Evolutionary conservation across 176 grass and related monocot species (phyloP), one percentile per base, ranked within the genome.

Genomic region (Poa pratensis): DNA sequence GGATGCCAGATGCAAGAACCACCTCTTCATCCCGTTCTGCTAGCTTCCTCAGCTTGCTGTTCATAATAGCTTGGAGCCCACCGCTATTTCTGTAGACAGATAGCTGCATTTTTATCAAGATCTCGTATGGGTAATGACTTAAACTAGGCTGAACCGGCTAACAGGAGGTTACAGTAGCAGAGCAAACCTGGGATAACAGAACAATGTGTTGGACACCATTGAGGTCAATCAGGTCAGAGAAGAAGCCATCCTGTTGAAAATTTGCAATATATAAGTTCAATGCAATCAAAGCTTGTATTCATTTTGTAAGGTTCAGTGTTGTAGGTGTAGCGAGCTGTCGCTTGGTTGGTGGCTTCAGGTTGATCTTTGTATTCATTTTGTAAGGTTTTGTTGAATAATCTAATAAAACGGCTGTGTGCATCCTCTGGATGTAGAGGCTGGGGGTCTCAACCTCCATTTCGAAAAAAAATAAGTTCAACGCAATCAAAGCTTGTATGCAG

Each of bases 121-220:
- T 83, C 82, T 92, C 88, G 69, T 86, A 69, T 30, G 16, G 68
- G 37, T 77, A 82, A 84, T 86, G 49, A 60, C 37, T 85, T 9
- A 77, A 79, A 71, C 69, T 75, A 46, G 51, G 43, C 53, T 76
- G 53, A 84, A 37, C 42, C 72, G 46, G 45, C 69, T 80, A 80
- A 49, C 19, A 65, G 5, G n/a, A 69, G 71, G 69, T 51, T 75
- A 53, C 17, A 65, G 27, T 15, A 80, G 57, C 61, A 69, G 26
- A 85, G 30, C 81, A 85, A 88, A 98, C 96, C 96, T 98, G 93
- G 73, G 96, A 96, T 67, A 98, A 88, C 88, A 94, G 78, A 89
- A 96, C 78, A 74, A 98, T 94, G 64, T 98, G 96, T 64, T 95
- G 64, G 9, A 91, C 87, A 83, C 91, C 96, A 46, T 75, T 94